A percentile compares a stretch with the other conserved stretches of the same genome.
Evolutionary conservation across 2,329 filamentous ascomycete genomes (phyloP).

Genomic region (Ascochyta viciae-villosae): DNA sequence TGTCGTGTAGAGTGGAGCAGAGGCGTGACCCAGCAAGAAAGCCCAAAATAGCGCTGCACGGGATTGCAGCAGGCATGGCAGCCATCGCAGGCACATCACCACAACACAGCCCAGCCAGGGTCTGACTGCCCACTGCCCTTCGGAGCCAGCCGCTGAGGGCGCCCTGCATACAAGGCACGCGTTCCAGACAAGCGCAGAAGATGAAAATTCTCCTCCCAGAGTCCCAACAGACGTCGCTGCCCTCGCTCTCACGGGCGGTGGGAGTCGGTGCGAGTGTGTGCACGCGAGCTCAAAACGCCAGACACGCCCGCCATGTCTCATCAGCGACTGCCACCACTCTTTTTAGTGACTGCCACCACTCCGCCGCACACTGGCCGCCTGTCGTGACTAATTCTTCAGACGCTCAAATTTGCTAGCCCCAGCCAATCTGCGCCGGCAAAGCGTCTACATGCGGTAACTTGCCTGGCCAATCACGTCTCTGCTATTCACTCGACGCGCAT

Average conservation of each 20-base stretch:
- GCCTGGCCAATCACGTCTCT: slow-evolving; percentile 7
- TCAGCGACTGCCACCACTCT: not conserved
- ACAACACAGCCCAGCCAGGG: not conserved
- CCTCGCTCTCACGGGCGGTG: not conserved
- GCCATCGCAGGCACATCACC: not conserved
- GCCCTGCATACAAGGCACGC: not conserved
- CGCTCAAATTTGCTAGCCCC: slow-evolving; percentile 7
- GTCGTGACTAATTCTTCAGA: not conserved
- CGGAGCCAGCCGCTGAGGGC: not conserved
- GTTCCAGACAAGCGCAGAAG: not conserved
- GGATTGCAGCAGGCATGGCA: not conserved
- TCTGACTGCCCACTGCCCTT: not conserved
- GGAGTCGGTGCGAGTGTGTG: not conserved
- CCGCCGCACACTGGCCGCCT: not conserved
- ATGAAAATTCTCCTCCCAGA: slow-evolving; percentile 1
- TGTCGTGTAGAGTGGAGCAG: slow-evolving; percentile 8
- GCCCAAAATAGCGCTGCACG: slow-evolving; percentile 13
- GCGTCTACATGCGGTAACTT: not conserved
- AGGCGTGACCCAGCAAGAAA: not conserved
- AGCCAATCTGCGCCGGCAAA: not conserved
- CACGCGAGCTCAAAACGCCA: slow-evolving; percentile 2
- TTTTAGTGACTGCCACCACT: no score
- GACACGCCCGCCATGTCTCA: slow-evolving; percentile 6
- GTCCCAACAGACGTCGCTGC: not conserved
- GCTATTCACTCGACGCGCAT: slow-evolving; percentile 9